A percentile compares a stretch with the other conserved stretches of the same genome.
Conservation (phyloP, 164 flowering plant genomes). For the Stephania cephalantha region DNA sequence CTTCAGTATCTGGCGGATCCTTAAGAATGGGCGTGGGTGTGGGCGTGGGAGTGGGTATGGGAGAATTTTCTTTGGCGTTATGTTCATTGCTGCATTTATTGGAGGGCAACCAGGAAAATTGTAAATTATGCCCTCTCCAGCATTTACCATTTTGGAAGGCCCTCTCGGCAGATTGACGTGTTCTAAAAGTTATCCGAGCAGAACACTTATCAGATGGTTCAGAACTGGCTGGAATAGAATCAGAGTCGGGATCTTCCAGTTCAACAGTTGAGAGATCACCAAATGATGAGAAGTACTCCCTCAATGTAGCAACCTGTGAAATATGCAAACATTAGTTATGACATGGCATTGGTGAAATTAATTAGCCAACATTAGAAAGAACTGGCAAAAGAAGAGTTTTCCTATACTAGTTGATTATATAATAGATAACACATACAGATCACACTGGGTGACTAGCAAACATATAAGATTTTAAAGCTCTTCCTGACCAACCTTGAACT, state of each 20-base stretch:
- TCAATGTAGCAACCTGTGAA: slow-evolving; percentile 54
- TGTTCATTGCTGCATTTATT: slow-evolving; percentile 26
- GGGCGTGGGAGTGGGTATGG: slow-evolving; percentile 18
- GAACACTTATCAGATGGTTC: slow-evolving; percentile 28
- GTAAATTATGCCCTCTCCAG: slow-evolving; percentile 69
- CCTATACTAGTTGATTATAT: too few relatives aligned
- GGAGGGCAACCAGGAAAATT: slow-evolving; percentile 60
- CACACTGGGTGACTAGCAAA: too few relatives aligned
- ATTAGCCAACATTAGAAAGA: not conserved
- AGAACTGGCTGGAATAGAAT: slow-evolving; percentile 19
- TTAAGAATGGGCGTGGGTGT: slow-evolving; percentile 11
- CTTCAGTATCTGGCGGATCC: slow-evolving; percentile 22
- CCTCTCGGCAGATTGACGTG: slow-evolving; percentile 72
- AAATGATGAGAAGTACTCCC: slow-evolving; percentile 67
- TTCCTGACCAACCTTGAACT: too few relatives aligned
- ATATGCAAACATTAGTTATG: not conserved
- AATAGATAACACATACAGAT: too few relatives aligned
- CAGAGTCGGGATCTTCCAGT: slow-evolving; percentile 41
- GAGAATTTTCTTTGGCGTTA: slow-evolving; percentile 26
- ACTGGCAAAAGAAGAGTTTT: not conserved
- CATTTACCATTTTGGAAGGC: slow-evolving; percentile 72
- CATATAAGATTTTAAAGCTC: too few relatives aligned
- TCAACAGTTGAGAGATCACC: slow-evolving; percentile 71
- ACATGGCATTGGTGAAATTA: not conserved
- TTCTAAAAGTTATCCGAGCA: slow-evolving; percentile 49